Base-by-base conservation (phyloP, 257 asterid species). In the Solanum corneliomulleri region DNA sequence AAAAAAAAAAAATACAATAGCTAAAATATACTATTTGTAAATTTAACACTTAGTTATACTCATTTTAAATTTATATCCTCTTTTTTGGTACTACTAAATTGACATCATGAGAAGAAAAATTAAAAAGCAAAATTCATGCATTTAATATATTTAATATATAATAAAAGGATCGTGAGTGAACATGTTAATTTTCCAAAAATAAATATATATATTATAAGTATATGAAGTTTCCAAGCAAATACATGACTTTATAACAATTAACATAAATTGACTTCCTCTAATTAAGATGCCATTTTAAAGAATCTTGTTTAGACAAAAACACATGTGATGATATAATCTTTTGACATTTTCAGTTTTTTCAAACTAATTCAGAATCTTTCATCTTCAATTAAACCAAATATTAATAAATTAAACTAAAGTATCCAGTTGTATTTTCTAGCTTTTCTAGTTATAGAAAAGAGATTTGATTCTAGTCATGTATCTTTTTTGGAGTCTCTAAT, bases 271-370 rank as follows among this genome's bases (percentile, higher is more conserved):
- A 84, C 77, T 70, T 84, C 4, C 10, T n/a, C 62, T 84, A n/a
- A 70, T 82, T 82, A 49, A 49, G 78, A 66, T 62, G 87, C 62
- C 64, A 44, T 29, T 68, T 39, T 18, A 64, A 64, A 41, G 75
- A 84, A 66, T 66, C 39, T 70, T 84, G 18, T 45, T 78, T 78
- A 45, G 66, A 29, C 64, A 41, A 84, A 18, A 66, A 84, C 66
- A 84, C 62, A 37, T 84, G 87, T 41, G 80, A 84, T 37, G 62
- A 64, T 84, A 62, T 84, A 82, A 83, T 74, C 70, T 66, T 60
- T 89, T 87, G 86, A 85, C 88, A 85, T 44, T 81, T 87, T 74
- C 86, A 45, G 68, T 42, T 62, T 71, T 39, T 81, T 9, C 78
- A 33, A 14, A 31, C 42, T 72, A 44, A 70, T 23, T 35, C 44